Evolutionary conservation across 768 basidiomycete species (phyloP), one percentile per base, ranked within the genome.

Genomic region (Boletus rex-veris): DNA sequence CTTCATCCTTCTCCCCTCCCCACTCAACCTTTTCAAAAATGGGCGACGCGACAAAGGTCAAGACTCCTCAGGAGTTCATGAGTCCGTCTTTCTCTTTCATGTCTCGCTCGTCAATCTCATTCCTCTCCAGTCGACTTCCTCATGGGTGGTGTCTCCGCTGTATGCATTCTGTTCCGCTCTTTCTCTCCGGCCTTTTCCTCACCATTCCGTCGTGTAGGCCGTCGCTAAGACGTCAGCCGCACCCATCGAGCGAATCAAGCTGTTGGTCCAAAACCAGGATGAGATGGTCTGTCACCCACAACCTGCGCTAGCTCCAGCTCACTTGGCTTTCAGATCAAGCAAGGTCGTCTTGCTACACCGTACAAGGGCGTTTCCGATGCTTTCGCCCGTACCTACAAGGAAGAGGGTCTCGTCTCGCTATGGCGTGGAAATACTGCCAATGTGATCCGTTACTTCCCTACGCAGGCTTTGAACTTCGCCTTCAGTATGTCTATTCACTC

Each of bases 401-500:
- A 98, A 15, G 97, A 99, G 81, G 97, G 97, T 74, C 77, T 97
- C 49, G 80, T 93, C 58, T 90, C 97, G 19, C 80, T 99, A 69
- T 98, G 97, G 97, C 81, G 97, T 79, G 97, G 97, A 75, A 99
- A 99, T 86, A 98, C 96, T 54, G 96, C 97, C 84, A 99, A 99
- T 79, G 97, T 99, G 77, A 97, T 99, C 80, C 95, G 97, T 73
- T 99, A 99, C 90, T 99, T 99, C 93, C 97, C 97, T 48, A 99
- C 97, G 53, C 96, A 99, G 75, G 97, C 97, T 38, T 78, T 98
- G 66, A 99, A 99, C 90, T 98, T 99, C 69, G 96, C 96, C 73
- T 98, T 98, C 89, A 98, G 91, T 97, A 64, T 65, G 93, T 84
- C 39, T 63, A 45, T 54, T 18, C 2, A 1, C 15, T 38, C 0